Conservation (phyloP, 2,329 filamentous ascomycete genomes). For the Drechslera avenae region DNA sequence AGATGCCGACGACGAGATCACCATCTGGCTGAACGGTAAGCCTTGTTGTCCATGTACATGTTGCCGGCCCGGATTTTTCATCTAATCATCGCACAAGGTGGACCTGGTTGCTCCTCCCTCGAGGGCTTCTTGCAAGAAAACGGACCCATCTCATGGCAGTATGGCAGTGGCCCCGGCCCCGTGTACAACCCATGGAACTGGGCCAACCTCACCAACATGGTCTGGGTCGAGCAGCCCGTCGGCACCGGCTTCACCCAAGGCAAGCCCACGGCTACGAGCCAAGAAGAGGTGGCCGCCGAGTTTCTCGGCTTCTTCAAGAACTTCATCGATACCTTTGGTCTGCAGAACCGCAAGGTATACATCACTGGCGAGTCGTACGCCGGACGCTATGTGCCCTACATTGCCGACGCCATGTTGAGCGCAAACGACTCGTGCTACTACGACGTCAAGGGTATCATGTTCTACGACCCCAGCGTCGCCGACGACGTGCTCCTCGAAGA, state of each 20-base stretch:
- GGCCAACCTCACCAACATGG: slow-evolving; percentile 69
- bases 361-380: slow-evolving; percentile 76
- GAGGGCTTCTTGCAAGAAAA: slow-evolving; percentile 58
- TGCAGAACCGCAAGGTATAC: slow-evolving; percentile 72
- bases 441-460: slow-evolving; percentile 69
- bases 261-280: slow-evolving; percentile 65
- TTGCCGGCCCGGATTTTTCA: too few species aligned
- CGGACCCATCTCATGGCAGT: slow-evolving; percentile 54
- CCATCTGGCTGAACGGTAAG: slow-evolving; percentile 52
- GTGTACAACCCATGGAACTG: slow-evolving; percentile 54
- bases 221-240: slow-evolving; percentile 74
- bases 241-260: slow-evolving; percentile 73
- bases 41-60: not conserved
- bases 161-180: slow-evolving; percentile 44
- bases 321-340: slow-evolving; percentile 71
- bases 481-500: slow-evolving; percentile 58
- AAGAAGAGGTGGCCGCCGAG: slow-evolving; percentile 71
- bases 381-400: slow-evolving; percentile 69
- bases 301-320: slow-evolving; percentile 82
- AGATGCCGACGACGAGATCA: slow-evolving; percentile 55
- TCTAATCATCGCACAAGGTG: slow-evolving; percentile 12
- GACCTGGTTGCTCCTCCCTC: slow-evolving; percentile 55
- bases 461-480: slow-evolving; percentile 73
- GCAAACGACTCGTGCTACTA: slow-evolving; percentile 69
- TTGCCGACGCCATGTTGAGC: slow-evolving; percentile 74